Evolutionary conservation across 805 yeast genomes (phyloP), one percentile per base, ranked within the genome.

Genomic region (Pichia rugopelliculosa): DNA sequence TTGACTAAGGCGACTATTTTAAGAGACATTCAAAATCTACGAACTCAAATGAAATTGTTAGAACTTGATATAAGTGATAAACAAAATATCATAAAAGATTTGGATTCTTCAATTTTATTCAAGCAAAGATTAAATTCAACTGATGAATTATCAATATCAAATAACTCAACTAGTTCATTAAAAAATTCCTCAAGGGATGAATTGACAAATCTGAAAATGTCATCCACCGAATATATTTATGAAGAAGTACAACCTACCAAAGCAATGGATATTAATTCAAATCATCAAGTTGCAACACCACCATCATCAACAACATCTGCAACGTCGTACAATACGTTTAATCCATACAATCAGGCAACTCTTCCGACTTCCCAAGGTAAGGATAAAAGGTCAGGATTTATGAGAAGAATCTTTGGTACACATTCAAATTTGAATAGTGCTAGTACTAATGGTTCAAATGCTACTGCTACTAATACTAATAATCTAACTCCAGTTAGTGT

Each of bases 11-110:
- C 73, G 2, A 61, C 61, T 6, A 53, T 82, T 33, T 48, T 67
- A 20, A 68, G 66, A 39, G 88, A 84, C 36, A 70, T 84, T 13
- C 74, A 70, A 42, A 73, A 67, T 18, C 66, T 88, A 52, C 71
- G 66, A 26, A 50, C 56, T 0, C 73, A 74, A 41, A 82, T 75
- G 62, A 69, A 66, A 30, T 62, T 65, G 17, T 63, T 87, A 44
- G 66, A 64, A 41, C 51, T 55, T 17, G 87, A 81, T 46, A 65
- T 82, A 12, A 8, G 18, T 3, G 64, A 57, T 6, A 54, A 51
- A 44, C 52, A 53, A 15, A 40, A 45, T n/a, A 36, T 21, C 12
- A 44, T 54, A 18, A 53, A 48, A 41, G 56, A 47, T 21, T 45
- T 55, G 41, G 57, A 56, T 45, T 13, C 40, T 3, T 17, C 39